A percentile compares a stretch with the other conserved stretches of the same genome.
These are phyloP conservation scores for Penicillium cosmopolitanum DNA, from an alignment of 495 filamentous ascomycete species.

Conservation along the genomic window DNA sequence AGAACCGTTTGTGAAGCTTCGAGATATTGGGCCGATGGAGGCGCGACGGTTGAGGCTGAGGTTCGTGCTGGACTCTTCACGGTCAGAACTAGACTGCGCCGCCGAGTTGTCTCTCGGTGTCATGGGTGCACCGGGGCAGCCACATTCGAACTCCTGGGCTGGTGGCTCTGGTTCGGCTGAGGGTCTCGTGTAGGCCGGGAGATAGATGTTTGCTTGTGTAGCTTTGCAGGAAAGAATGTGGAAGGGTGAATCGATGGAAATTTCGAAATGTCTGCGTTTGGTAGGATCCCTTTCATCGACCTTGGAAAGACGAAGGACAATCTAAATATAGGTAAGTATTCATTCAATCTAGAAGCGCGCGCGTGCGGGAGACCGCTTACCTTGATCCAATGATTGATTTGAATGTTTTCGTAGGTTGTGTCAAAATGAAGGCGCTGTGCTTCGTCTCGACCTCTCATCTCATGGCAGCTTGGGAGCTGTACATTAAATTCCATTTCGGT, in stretches of 20 bases:
- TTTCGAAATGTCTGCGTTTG: conserved; percentile 94
- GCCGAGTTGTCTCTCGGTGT: conserved; percentile 43
- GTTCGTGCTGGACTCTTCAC: conserved; percentile 28
- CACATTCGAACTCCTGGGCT: conserved; percentile 66
- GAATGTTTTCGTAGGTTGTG: conserved; percentile 93
- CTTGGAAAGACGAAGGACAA: conserved; percentile 94
- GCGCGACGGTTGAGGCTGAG: conserved; percentile 16
- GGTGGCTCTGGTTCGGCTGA: conserved; percentile 50
- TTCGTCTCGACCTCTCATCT: conserved; percentile 79
- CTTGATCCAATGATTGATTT: conserved; percentile 99
- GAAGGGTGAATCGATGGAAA: conserved; percentile 97
- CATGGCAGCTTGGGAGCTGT: conserved; percentile 88
- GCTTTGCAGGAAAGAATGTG: conserved; percentile 94
- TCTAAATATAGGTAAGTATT: conserved; percentile 52
- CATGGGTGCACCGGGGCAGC: conserved; percentile 70
- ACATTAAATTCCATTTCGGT: conserved; percentile 98
- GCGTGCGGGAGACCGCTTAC: conserved; percentile 48
- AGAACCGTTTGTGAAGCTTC: conserved; percentile 52
- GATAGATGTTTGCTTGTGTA: conserved; percentile 84
- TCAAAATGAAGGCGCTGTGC: conserved; percentile 80
- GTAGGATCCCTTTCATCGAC: conserved; percentile 77
- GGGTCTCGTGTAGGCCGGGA: conserved; percentile 80
- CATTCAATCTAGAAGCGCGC: conserved; percentile 13
- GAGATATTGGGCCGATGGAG: conserved; percentile 33
- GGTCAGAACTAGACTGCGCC: conserved; percentile 37